phyloP scores from a whole-genome alignment of 1,139 yeast species.

The Blastobotrys petasosporus region DNA sequence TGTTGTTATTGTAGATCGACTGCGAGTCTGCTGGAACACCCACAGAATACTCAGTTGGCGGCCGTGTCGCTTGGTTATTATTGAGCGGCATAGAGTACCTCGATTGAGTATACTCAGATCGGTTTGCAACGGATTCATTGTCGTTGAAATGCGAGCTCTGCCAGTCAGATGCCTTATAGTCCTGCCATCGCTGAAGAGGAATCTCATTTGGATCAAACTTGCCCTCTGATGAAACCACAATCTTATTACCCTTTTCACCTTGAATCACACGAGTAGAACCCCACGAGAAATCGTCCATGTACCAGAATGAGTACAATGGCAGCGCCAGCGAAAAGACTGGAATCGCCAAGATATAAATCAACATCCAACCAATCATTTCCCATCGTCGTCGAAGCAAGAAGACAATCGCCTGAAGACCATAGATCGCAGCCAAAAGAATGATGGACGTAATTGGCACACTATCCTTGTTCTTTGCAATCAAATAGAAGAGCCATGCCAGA shows the following conservation, averaged over 20 bases:
- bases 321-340: slow-evolving; percentile 37
- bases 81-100: slow-evolving; percentile 5
- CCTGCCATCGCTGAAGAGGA: slow-evolving; percentile 38
- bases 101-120: slow-evolving; percentile 8
- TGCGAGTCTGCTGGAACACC: too few relatives aligned
- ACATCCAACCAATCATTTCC: slow-evolving; percentile 45
- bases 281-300: slow-evolving; percentile 44
- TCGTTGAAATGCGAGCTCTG: slow-evolving; percentile 16
- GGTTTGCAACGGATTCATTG: slow-evolving; percentile 16
- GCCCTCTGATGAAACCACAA: slow-evolving; percentile 36
- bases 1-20: background rate
- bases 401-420: slow-evolving; percentile 38
- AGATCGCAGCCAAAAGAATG: slow-evolving; percentile 36
- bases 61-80: background rate
- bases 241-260: slow-evolving; percentile 38
- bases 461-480: slow-evolving; percentile 27
- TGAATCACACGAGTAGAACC: slow-evolving; percentile 41
- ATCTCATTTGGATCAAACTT: slow-evolving; percentile 38
- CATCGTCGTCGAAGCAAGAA: slow-evolving; percentile 37
- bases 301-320: slow-evolving; percentile 40
- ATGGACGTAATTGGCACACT: slow-evolving; percentile 38
- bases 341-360: slow-evolving; percentile 36
- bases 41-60: too few relatives aligned
- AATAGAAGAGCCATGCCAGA: slow-evolving; percentile 36
- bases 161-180: slow-evolving; percentile 36